Evolutionary conservation across 305 asterid genomes (phyloP), one percentile per base, ranked within the genome.

Genomic region (Solanum hybrid): DNA sequence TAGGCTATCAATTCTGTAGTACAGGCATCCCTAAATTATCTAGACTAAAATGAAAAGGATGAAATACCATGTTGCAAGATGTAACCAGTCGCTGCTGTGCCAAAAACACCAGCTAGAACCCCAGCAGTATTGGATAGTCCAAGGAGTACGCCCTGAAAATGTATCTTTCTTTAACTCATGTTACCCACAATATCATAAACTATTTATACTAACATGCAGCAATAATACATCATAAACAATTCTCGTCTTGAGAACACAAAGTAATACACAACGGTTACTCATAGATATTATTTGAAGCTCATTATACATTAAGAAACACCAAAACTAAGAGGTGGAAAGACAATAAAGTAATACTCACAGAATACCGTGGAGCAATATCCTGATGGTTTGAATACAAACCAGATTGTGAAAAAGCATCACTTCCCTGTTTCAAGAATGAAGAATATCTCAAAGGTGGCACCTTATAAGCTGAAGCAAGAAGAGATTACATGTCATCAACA

Each of bases 121-220:
- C 99, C 98, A 79, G 99, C 99, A 77, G 99, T 96, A 90, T 96
- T 96, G 60, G 99, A 95, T 51, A 96, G 94, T 81, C 99, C 99
- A 80, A 96, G 95, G 92, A 96, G 91, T 60, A 95, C 99, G 32
- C 98, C 99, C 99, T 95, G 94, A 88, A 90, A 77, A 91, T 22
- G 42, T 56, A 66, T 89, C 75, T 46, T 26, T 78, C 13, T 76
- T 35, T 77, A 87, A 71, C 27, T 90, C 84, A 77, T 40, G 37
- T 82, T 10, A 46, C 87, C 69, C 17, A 27, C 87, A 82, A 51
- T 35, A 42, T 37, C 36, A 71, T 35, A 29, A 40, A 37, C 38
- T 42, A 86, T 26, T 86, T 71, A 26, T 24, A 71, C 5, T 86
- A 42, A 26, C 31, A 14, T 71, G 80, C 36, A 86, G 22, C 27